Evolutionary conservation across 2,329 filamentous ascomycete genomes (phyloP).

Genomic region (Aspergillus arachidicola): DNA sequence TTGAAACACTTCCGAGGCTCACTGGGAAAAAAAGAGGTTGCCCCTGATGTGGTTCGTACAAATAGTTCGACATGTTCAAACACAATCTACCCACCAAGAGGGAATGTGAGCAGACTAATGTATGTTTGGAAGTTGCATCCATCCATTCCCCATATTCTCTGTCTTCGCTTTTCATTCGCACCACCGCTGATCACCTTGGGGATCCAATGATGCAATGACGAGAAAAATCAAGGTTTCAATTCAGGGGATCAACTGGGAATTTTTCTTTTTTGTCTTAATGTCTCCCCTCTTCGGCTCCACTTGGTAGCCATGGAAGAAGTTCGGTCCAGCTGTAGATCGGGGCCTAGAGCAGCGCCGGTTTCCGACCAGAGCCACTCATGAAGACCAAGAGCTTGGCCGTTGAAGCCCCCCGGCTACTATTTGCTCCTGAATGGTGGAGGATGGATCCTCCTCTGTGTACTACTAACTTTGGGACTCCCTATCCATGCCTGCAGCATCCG

Average conservation of each 20-base stretch:
- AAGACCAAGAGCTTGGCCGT: conserved; percentile 3
- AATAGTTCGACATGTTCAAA: background rate
- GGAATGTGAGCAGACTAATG: background rate
- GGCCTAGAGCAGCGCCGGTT: conserved; percentile 3
- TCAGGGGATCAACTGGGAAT: conserved; percentile 1
- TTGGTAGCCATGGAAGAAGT: background rate
- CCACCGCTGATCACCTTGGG: background rate
- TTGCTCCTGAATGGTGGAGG: background rate
- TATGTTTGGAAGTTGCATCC: background rate
- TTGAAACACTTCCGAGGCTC: background rate
- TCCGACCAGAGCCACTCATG: conserved; percentile 1
- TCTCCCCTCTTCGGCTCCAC: background rate
- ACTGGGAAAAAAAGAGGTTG: background rate
- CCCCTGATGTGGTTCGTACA: background rate
- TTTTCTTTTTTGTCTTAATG: background rate
- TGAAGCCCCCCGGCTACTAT: background rate
- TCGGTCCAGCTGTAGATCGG: conserved; percentile 3
- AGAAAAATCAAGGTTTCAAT: background rate
- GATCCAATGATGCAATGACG: background rate
- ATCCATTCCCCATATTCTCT: background rate
- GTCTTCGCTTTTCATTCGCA: background rate
- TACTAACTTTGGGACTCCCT: background rate
- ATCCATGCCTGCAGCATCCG: background rate
- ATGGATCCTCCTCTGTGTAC: background rate
- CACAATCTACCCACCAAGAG: background rate